Evolutionary conservation across 192 early-diverging fungal species (phyloP).

Genomic region (Rhizophagus clarus): DNA sequence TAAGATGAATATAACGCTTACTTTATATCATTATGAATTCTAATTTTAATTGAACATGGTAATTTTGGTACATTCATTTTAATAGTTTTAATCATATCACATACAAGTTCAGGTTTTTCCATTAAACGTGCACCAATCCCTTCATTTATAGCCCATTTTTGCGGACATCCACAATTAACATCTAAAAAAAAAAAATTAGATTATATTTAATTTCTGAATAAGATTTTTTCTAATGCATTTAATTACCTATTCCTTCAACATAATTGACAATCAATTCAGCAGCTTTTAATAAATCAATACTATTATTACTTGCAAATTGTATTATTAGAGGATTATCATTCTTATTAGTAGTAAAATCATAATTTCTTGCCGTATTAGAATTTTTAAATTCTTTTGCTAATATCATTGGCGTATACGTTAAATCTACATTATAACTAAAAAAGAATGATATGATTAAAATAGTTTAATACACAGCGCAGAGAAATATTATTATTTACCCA

Average conservation of each 20-base stretch:
- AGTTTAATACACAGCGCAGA: slow-evolving; percentile 16
- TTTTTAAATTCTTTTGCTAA: slow-evolving; percentile 88
- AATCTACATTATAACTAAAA: slow-evolving; percentile 78
- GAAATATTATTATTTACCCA: slow-evolving; percentile 53
- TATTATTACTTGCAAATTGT: slow-evolving; percentile 90
- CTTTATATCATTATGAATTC: slow-evolving; percentile 77
- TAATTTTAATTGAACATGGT: slow-evolving; percentile 88
- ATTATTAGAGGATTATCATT: slow-evolving; percentile 88
- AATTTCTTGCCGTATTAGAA: slow-evolving; percentile 76
- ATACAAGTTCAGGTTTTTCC: slow-evolving; percentile 86
- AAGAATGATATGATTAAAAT: background rate
- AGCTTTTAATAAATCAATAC: slow-evolving; percentile 81
- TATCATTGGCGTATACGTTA: slow-evolving; percentile 97
- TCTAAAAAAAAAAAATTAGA: slow-evolving; percentile 36
- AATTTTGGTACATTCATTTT: slow-evolving; percentile 69
- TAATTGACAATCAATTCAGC: slow-evolving; percentile 80
- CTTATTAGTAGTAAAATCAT: slow-evolving; percentile 81
- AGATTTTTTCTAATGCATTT: background rate
- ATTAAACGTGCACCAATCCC: slow-evolving; percentile 85
- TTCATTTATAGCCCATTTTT: slow-evolving; percentile 93
- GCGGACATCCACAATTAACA: slow-evolving; percentile 95
- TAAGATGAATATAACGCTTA: slow-evolving; percentile 19
- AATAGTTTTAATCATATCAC: slow-evolving; percentile 86
- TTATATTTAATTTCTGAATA: background rate
- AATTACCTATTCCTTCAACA: slow-evolving; percentile 62